A percentile compares a stretch with the other conserved stretches of the same genome.
Conservation (phyloP, 768 basidiomycete species). For the Leccinum imitatum region DNA sequence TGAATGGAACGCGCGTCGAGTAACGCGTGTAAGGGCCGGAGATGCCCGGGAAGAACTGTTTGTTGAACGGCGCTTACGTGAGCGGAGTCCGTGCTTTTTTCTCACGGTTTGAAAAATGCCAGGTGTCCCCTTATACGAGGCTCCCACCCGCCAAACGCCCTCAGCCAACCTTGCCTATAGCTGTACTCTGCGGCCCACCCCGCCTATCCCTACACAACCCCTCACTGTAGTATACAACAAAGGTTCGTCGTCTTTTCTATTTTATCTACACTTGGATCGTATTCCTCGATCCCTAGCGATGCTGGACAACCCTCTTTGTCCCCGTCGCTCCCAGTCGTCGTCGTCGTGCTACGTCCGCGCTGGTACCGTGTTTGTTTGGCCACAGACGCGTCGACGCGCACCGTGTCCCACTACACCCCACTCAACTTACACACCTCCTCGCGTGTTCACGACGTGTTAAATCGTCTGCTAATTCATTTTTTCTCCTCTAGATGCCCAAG, state of each 20-base stretch:
- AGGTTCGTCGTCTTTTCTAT: conserved; percentile 26
- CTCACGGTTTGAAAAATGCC: conserved; percentile 33
- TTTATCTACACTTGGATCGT: conserved; percentile 25
- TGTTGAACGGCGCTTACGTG: conserved; percentile 36
- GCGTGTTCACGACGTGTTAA: conserved; percentile 40
- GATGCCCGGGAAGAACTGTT: conserved; percentile 21
- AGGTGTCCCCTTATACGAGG: conserved; percentile 34
- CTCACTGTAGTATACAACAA: conserved; percentile 31
- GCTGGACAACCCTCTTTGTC: conserved; percentile 6
- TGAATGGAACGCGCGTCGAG: background rate
- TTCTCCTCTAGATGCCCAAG: conserved; percentile 69
- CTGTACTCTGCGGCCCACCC: conserved; percentile 33
- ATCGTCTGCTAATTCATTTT: conserved; percentile 35
- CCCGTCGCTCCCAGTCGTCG: conserved; percentile 22
- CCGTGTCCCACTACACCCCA: conserved; percentile 29
- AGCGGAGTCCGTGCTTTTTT: conserved; percentile 37
- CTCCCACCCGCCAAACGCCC: conserved; percentile 39
- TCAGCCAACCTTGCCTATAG: conserved; percentile 40
- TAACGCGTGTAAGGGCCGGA: conserved; percentile 25
- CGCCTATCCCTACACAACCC: conserved; percentile 30
- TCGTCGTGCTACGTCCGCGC: conserved; percentile 21
- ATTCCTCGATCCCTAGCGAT: conserved; percentile 25
- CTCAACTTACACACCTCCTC: conserved; percentile 32
- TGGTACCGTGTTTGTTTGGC: conserved; percentile 37
- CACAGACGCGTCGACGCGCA: conserved; percentile 38